Conservation (phyloP, 139 green algal genomes). For the Zygnema cylindricum region DNA sequence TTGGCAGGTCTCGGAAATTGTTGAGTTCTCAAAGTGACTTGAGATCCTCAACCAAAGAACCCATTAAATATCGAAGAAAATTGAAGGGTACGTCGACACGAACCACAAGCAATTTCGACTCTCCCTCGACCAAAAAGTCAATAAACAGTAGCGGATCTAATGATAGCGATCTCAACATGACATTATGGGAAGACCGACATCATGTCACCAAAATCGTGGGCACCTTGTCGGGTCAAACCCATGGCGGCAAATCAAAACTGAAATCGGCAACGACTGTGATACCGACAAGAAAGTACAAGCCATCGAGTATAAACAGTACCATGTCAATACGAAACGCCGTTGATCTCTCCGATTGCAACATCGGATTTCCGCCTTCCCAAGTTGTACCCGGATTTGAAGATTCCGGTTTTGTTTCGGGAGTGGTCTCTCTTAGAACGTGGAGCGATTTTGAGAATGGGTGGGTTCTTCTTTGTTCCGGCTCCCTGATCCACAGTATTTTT, state of each 20-base stretch:
- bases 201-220: neutral
- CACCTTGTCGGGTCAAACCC: neutral
- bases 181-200: neutral
- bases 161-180: neutral
- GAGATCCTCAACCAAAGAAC: neutral
- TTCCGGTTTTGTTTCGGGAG: neutral
- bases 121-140: neutral
- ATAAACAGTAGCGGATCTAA: neutral
- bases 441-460: neutral
- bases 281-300: neutral
- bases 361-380: neutral
- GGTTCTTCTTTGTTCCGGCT: neutral
- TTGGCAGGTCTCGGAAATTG: neutral
- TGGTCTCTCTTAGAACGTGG: neutral
- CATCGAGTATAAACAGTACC: neutral
- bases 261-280: no score
- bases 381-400: neutral
- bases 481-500: neutral
- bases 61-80: neutral
- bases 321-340: neutral
- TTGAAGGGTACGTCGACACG: no score
- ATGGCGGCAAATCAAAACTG: neutral
- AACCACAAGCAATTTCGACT: no score
- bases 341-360: neutral
- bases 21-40: neutral